Conservation (phyloP, 345 rosid species). For the Cardamine occulta region DNA sequence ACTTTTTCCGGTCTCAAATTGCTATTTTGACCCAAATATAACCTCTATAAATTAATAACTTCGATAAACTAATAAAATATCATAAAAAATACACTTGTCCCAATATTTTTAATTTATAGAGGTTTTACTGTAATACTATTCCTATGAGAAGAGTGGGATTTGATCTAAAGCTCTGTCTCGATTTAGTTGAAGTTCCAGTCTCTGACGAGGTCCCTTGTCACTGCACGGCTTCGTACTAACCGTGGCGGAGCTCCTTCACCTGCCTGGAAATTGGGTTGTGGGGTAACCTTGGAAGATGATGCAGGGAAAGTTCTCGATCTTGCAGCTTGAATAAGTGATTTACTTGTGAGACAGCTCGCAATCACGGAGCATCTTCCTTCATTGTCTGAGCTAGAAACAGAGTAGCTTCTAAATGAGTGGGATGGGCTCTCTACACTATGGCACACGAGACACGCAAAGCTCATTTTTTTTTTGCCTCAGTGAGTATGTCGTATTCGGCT, state of each 20-base stretch:
- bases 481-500: not conserved
- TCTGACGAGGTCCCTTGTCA: conserved; percentile 88
- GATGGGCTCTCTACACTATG: conserved; percentile 92
- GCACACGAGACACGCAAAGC: conserved; percentile 91
- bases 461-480: conserved; percentile 48
- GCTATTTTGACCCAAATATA: too few relatives aligned
- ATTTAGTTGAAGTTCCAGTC: conserved; percentile 93
- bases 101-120: too few relatives aligned
- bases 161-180: conserved; percentile 52
- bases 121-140: too few relatives aligned
- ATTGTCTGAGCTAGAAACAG: conserved; percentile 87
- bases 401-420: conserved; percentile 92
- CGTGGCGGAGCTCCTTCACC: conserved; percentile 63
- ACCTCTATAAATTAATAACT: too few relatives aligned
- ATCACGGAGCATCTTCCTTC: conserved; percentile 86
- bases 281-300: conserved; percentile 85
- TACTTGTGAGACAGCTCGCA: conserved; percentile 73
- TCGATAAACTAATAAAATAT: too few relatives aligned
- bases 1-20: too few relatives aligned
- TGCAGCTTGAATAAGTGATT: conserved; percentile 64
- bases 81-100: too few relatives aligned
- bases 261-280: conserved; percentile 62
- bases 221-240: conserved; percentile 84
- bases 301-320: conserved; percentile 51
- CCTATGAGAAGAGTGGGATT: conserved; percentile 27